Percentiles rank a stretch among this genome's conserved stretches.
Conservation (phyloP, 352 stramenopile species). For the Vaucheria bursata region DNA sequence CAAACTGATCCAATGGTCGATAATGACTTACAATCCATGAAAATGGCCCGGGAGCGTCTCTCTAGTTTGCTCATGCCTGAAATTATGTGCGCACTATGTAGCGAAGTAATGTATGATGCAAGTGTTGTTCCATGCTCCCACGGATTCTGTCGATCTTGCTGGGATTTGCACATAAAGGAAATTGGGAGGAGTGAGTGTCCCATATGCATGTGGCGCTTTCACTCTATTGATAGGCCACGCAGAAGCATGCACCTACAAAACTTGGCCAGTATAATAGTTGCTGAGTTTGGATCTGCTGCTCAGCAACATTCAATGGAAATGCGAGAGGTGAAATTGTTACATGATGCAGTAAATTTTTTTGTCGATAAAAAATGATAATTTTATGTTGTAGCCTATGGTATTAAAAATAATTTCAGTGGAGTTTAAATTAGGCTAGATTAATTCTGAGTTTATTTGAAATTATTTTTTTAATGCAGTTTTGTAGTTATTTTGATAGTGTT, state of each 20-base stretch:
- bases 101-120: slow-evolving; percentile 31
- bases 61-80: slow-evolving; percentile 10
- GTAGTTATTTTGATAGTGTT: no score
- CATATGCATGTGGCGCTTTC: slow-evolving; percentile 30
- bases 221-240: slow-evolving; percentile 22
- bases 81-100: slow-evolving; percentile 30
- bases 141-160: slow-evolving; percentile 36
- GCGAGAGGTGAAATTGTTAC: no score
- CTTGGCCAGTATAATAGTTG: slow-evolving; percentile 16
- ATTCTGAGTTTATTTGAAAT: no score
- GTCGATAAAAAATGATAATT: no score
- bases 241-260: slow-evolving; percentile 20
- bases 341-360: no score
- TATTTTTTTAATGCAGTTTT: no score
- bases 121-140: slow-evolving; percentile 37
- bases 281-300: slow-evolving; percentile 4
- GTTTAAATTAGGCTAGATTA: no score
- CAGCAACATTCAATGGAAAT: background rate
- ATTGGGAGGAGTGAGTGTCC: slow-evolving; percentile 27
- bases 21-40: background rate
- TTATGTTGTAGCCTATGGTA: no score
- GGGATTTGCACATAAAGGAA: slow-evolving; percentile 12
- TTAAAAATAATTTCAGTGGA: no score
- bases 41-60: background rate
- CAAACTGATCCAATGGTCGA: background rate